phyloP scores from a whole-genome alignment of 1,139 yeast species.

The Pichia sp. region DNA sequence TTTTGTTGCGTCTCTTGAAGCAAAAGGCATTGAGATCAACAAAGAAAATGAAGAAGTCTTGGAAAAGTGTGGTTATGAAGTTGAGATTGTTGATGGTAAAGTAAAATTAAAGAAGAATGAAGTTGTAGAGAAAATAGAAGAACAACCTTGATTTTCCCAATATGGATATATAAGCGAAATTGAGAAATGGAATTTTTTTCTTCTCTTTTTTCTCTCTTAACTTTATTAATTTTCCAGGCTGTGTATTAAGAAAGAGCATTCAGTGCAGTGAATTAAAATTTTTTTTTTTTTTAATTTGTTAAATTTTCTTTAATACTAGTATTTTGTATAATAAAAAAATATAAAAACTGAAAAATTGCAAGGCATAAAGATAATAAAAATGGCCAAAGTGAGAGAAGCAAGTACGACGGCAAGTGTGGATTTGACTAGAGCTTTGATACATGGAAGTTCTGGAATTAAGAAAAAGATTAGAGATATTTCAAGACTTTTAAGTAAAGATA shows the following conservation, averaged over 20 bases:
- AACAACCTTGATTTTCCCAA: neutral
- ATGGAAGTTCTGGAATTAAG: conserved; percentile 48
- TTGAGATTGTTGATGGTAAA: conserved; percentile 51
- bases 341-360: neutral
- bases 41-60: conserved; percentile 39
- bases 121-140: neutral
- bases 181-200: no score
- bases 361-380: neutral
- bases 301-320: neutral
- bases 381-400: conserved; percentile 11
- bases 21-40: conserved; percentile 45
- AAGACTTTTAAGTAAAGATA: conserved; percentile 55
- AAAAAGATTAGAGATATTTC: conserved; percentile 84
- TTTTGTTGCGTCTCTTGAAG: conserved; percentile 61
- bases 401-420: conserved; percentile 22
- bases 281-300: neutral
- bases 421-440: conserved; percentile 25
- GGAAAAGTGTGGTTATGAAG: conserved; percentile 54
- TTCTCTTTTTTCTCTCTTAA: no score
- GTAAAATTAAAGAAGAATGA: conserved; percentile 34
- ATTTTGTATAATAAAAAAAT: neutral
- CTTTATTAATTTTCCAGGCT: conserved; percentile 5
- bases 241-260: conserved; percentile 1
- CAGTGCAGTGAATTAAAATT: neutral
- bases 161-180: neutral